Evolutionary conservation across 139 green algal species (phyloP).

Genomic region (Closterium sp.): DNA sequence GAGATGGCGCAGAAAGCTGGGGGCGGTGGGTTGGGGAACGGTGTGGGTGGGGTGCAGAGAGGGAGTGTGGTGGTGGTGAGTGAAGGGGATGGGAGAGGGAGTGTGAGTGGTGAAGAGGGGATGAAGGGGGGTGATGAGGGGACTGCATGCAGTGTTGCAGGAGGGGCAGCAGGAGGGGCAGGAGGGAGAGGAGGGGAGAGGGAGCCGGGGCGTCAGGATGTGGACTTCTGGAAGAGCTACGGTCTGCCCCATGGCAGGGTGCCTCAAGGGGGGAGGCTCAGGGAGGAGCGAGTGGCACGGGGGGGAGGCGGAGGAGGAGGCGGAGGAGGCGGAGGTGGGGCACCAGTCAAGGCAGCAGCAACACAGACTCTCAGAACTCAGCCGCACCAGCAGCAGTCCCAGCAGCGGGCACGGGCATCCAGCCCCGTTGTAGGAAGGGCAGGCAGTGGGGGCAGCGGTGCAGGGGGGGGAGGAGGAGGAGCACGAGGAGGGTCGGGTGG

Average conservation of each 20-base stretch:
- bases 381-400: neutral
- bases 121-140: neutral
- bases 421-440: neutral
- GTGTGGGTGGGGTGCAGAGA: neutral
- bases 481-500: neutral
- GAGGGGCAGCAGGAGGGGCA: neutral
- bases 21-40: too few relatives aligned
- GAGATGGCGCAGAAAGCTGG: too few relatives aligned
- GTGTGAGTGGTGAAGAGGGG: neutral
- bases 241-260: neutral
- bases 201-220: neutral
- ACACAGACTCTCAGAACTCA: neutral
- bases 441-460: neutral
- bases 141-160: neutral
- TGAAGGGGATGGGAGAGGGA: neutral
- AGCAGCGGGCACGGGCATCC: neutral
- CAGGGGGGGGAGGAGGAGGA: neutral
- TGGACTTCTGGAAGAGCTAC: neutral
- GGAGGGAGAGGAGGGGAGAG: neutral
- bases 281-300: neutral
- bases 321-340: neutral
- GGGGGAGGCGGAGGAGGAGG: too few relatives aligned
- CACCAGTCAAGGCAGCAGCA: neutral
- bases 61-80: neutral
- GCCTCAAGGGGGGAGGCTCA: neutral